A percentile compares a stretch with the other conserved stretches of the same genome.
These are phyloP conservation scores for Coniochaeta sp. DNA, from an alignment of 2,329 filamentous ascomycete genomes.

Conservation along the genomic window DNA sequence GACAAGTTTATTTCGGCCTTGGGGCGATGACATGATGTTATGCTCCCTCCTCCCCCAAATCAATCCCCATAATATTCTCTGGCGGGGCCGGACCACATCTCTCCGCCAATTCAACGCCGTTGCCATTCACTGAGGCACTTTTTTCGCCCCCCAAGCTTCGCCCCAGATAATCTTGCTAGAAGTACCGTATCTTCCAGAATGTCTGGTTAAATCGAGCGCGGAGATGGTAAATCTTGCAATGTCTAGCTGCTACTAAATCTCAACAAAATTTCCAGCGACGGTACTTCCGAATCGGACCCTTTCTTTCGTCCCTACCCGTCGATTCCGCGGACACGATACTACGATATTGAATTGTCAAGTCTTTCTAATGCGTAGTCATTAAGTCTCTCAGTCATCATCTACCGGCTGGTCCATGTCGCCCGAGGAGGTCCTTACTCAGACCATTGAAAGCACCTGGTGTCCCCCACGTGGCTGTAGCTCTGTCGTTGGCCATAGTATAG, in stretches of 20 bases:
- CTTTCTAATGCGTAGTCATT: background rate
- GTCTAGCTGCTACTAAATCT: background rate
- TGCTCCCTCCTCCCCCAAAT: background rate
- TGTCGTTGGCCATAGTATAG: background rate
- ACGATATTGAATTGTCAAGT: no score
- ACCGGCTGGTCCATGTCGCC: background rate
- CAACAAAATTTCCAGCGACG: background rate
- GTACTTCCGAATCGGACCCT: background rate
- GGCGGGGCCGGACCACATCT: background rate
- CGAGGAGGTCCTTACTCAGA: background rate
- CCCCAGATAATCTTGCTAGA: background rate
- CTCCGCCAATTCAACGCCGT: background rate
- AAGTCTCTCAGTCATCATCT: background rate
- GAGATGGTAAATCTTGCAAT: background rate
- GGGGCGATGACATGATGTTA: conserved; percentile 1
- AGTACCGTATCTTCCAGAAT: background rate
- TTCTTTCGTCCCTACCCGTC: background rate
- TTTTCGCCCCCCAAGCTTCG: background rate
- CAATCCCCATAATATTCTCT: background rate
- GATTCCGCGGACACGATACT: no score
- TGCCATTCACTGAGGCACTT: no score
- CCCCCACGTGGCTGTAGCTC: background rate
- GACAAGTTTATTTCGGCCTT: background rate
- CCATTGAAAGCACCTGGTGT: background rate
- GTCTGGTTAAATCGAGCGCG: background rate